Evolutionary conservation across 352 stramenopile genomes (phyloP), one percentile per base, ranked within the genome.

Genomic region (Globisporangium abappressorium): DNA sequence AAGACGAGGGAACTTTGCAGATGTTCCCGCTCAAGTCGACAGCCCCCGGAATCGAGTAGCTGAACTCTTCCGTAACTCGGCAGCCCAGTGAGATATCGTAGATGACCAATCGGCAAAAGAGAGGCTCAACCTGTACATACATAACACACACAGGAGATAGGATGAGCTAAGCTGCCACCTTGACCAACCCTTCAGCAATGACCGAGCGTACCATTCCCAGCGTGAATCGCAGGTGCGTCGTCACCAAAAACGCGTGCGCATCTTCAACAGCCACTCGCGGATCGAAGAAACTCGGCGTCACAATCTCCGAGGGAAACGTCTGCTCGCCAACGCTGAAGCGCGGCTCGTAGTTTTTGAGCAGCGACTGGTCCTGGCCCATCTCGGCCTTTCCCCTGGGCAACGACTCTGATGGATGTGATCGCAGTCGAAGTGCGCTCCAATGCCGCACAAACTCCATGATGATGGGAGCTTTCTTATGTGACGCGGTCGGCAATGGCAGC

Each of bases 261-360:
- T 92, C 81, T 26, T 85, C 76, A 0, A 83, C 71, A 5, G 83
- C 80, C 4, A 87, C 69, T 0, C 79, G 78, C 5, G 78, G 67
- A 53, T 87, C 70, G 7, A 91, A 59, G 61, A 82, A 81, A 5
- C 56, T 64, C 1, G 80, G 83, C 6, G 74, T 65, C 0, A 64
- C 22, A 7, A 87, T 43, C n/a, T 82, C 71, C 0, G 72, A 79
- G 1, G 78, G 73, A 68, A 91, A 90, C 1, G 85, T 91, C 2
- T 71, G 66, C 8, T 84, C 75, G 0, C 71, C 66, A 0, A 66
- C 58, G 3, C 41, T 64, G 36, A 84, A 89, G 1, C 82, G 80
- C 7, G 82, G 77, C 51, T 93, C 82, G 47, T 93, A 93, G 64
- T 79, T 86, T 66, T 85, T 89, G 55, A 91, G 62, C 38, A 91